Evolutionary conservation across 2,329 filamentous ascomycete species (phyloP).

Genomic region (Xylariales sp.): DNA sequence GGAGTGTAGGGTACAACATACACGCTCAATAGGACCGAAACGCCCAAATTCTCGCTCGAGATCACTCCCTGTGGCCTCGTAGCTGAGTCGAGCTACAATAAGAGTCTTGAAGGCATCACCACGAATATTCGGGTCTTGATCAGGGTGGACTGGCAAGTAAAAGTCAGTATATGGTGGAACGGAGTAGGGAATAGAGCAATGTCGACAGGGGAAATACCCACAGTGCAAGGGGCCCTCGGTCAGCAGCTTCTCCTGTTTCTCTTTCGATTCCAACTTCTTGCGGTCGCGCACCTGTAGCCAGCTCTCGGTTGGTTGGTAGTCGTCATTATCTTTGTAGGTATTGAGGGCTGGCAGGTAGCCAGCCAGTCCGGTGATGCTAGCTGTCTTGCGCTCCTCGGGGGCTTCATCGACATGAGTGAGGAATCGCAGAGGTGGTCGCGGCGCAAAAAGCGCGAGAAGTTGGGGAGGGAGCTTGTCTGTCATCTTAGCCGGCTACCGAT

Average conservation of each 20-base stretch:
- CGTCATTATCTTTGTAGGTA: slow-evolving; percentile 73
- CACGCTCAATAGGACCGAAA: slow-evolving; percentile 89
- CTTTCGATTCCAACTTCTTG: slow-evolving; percentile 74
- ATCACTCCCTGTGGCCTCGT: slow-evolving; percentile 83
- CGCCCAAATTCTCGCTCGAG: slow-evolving; percentile 90
- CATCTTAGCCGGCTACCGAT: slow-evolving; percentile 57
- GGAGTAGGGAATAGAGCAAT: not conserved
- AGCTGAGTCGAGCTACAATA: slow-evolving; percentile 85
- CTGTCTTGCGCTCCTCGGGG: slow-evolving; percentile 75
- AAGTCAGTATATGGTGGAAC: not conserved
- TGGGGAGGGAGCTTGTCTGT: slow-evolving; percentile 95
- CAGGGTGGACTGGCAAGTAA: slow-evolving; percentile 63
- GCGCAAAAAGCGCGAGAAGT: slow-evolving; percentile 88
- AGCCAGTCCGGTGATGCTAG: slow-evolving; percentile 67
- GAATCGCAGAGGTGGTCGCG: slow-evolving; percentile 87
- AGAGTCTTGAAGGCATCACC: slow-evolving; percentile 94
- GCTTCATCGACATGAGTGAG: slow-evolving; percentile 78
- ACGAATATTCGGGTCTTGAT: slow-evolving; percentile 79
- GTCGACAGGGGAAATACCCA: slow-evolving; percentile 30
- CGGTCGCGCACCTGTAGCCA: slow-evolving; percentile 87
- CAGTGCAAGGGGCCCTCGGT: slow-evolving; percentile 62
- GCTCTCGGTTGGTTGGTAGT: slow-evolving; percentile 80
- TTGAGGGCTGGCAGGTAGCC: slow-evolving; percentile 69
- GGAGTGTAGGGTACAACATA: slow-evolving; percentile 36
- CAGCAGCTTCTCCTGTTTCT: slow-evolving; percentile 57